These are phyloP conservation scores for Oropetium thomaeum DNA, from an alignment of 176 grass and related monocot genomes.

Conservation along the genomic window DNA sequence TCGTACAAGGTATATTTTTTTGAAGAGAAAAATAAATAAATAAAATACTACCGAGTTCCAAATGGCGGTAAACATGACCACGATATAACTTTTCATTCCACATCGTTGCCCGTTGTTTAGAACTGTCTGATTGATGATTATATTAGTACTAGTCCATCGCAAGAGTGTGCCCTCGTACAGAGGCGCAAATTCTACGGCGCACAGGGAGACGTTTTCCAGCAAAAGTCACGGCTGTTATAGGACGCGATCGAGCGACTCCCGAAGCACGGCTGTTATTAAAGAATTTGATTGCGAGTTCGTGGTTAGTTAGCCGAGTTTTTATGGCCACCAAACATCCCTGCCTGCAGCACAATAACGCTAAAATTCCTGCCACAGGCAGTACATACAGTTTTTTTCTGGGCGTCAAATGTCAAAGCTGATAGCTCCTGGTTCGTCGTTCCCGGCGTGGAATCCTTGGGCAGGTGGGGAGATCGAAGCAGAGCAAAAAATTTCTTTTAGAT, in stretches of 20 bases:
- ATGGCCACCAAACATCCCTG: conserved; percentile 24
- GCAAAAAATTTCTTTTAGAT: no score
- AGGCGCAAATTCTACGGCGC: background rate
- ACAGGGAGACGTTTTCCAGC: no score
- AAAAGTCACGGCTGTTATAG: background rate
- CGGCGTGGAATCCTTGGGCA: background rate
- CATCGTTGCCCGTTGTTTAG: background rate
- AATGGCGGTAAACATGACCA: no score
- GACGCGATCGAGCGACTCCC: background rate
- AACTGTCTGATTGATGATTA: background rate
- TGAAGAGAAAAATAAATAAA: background rate
- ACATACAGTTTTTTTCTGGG: background rate
- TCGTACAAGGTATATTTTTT: no score
- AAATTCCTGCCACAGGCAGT: conserved; percentile 25
- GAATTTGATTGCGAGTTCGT: background rate
- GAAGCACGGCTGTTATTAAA: background rate
- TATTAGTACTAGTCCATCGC: background rate
- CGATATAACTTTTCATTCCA: background rate
- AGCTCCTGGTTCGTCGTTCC: background rate
- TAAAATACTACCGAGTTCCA: no score
- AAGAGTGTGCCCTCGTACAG: background rate
- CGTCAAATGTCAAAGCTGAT: background rate
- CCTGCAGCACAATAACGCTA: background rate
- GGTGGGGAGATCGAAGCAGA: background rate
- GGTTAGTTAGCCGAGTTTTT: background rate